Conservation (phyloP, 164 flowering plant species). For the Magnolia changhungtana region DNA sequence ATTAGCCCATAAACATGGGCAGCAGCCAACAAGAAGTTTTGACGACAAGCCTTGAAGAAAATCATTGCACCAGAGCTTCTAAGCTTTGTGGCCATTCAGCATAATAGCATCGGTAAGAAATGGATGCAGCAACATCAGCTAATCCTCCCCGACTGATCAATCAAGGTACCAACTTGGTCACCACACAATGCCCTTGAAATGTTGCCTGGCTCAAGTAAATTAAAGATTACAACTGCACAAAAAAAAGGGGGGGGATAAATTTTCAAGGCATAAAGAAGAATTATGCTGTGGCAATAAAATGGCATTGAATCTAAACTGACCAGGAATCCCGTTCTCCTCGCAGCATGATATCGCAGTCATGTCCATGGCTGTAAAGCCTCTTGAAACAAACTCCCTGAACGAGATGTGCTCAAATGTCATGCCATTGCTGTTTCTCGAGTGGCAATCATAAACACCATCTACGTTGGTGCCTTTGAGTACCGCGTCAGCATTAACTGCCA, state of each 20-base stretch:
- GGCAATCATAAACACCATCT: constrained; percentile 68
- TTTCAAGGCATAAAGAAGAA: not conserved
- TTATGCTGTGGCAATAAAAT: not conserved
- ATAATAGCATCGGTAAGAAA: not conserved
- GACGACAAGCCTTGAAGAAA: not conserved
- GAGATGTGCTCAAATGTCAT: constrained; percentile 63
- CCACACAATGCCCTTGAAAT: constrained; percentile 93
- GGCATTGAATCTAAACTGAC: constrained; percentile 27
- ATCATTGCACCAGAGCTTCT: not conserved
- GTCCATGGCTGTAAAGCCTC: constrained; percentile 69
- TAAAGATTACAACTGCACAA: constrained; percentile 70
- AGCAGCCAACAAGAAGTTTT: not conserved
- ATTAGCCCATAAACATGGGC: not conserved
- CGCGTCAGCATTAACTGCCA: constrained; percentile 79
- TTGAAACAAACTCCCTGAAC: constrained; percentile 65
- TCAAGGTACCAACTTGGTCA: constrained; percentile 77
- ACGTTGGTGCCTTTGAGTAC: constrained; percentile 79
- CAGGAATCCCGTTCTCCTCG: constrained; percentile 82
- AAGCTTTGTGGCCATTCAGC: not conserved
- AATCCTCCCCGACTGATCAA: constrained; percentile 69
- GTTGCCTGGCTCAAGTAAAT: constrained; percentile 83
- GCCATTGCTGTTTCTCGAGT: constrained; percentile 50
- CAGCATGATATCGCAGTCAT: constrained; percentile 75
- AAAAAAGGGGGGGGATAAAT: not conserved
- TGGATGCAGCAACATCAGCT: constrained; percentile 25